Evolutionary conservation across 1,139 yeast genomes (phyloP), one percentile per base, ranked within the genome.

Genomic region (Pneumocystis wakefieldiae): DNA sequence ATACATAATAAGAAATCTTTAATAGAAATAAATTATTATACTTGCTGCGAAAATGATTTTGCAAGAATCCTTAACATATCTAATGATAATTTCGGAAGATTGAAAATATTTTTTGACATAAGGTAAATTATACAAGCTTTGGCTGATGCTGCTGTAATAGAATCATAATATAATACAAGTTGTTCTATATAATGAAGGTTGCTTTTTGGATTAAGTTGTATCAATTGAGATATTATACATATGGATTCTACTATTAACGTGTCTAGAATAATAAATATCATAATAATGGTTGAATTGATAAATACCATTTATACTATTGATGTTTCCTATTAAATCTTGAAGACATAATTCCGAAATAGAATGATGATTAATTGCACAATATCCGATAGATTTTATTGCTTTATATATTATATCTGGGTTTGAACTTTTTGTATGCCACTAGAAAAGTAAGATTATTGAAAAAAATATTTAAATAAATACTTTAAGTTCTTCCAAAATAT

Each of bases 41-140:
- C 76, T 70, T 87, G 86, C n/a, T 74, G 70, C 0, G 84, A 76
- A 72, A 87, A 87, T 2, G 72, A 73, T 58, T 78, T 78, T n/a
- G 85, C 74, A 58, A 86, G 74, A 8, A 75, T 74, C 63, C 96
- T 78, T 64, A 90, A 76, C 1, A 89, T 82, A 72, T 92, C 97
- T 0, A 95, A 94, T 0, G 89, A 89, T 60, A 87, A 78, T 32
- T 74, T 73, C n/a, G 80, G 78, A 15, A 72, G 68, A 12, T 76
- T 69, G 0, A 73, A 73, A 0, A 80, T 73, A 70, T 87, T 85
- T 71, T 92, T 97, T 1, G 97, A 97, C 59, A 92, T 81, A 14
- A 91, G 79, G 97, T 97, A 94, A 19, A 92, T 80, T 28, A 90
- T 84, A 64, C 12, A 48, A 8, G n/a, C 14, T 24, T 94, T 86